Base-by-base conservation (phyloP, 2,329 filamentous ascomycete species). In the Trichoderma sp. region DNA sequence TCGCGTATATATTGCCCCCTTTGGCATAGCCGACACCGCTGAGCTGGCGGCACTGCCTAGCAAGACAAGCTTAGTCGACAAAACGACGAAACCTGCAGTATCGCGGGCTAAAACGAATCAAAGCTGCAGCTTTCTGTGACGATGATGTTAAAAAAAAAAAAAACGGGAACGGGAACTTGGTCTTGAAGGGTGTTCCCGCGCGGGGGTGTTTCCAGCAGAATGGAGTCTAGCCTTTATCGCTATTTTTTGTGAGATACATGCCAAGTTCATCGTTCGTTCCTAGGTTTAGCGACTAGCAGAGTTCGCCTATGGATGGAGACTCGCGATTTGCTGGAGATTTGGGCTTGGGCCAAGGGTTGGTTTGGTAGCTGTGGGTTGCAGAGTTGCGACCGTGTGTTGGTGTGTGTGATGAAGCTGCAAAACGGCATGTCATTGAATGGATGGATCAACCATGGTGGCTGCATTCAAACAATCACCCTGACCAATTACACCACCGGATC, bases 21-120 rank as follows among this genome's bases (percentile, higher is more conserved):
- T 45, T 45, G 56, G 56, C 35, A 59, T 59, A 59, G 56, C 54
- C 25, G n/a, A n/a, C n/a, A n/a, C n/a, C n/a, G n/a, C n/a, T n/a
- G n/a, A n/a, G n/a, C n/a, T n/a, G n/a, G n/a, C n/a, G n/a, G n/a
- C n/a, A n/a, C n/a, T n/a, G n/a, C n/a, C n/a, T n/a, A n/a, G n/a
- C n/a, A n/a, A n/a, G n/a, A n/a, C n/a, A 17, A 42, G 42, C 42
- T 48, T 22, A 22, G 42, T 19, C 19, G 42, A n/a, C 29, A 7
- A 29, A 29, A 29, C 29, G 29, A 7, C 29, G 7, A 7, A 29
- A 29, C 29, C 7, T 29, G n/a, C n/a, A n/a, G n/a, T 7, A 29
- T 29, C 29, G 29, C 29, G 29, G 29, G 29, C 29, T 29, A 29
- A 29, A 29, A 29, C 29, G 7, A 29, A 29, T 4, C n/a, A 45